Evolutionary conservation across 768 basidiomycete species (phyloP).

Genomic region (Leccinum boreale): DNA sequence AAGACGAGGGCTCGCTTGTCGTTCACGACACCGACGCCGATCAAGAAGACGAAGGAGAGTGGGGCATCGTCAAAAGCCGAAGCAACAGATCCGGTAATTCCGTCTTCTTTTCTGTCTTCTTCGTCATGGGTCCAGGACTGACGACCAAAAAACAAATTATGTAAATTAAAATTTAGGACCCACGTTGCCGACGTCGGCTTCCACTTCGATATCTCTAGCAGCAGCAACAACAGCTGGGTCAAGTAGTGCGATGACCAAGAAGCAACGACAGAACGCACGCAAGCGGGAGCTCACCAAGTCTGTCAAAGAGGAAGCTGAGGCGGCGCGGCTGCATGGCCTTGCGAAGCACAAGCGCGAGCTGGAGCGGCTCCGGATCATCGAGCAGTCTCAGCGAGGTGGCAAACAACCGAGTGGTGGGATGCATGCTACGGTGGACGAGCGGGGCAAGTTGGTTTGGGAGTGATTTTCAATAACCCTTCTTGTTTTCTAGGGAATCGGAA

Average conservation of each 20-base stretch:
- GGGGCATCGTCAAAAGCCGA: slow-evolving; percentile 71
- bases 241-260: slow-evolving; percentile 46
- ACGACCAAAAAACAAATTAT: neutral
- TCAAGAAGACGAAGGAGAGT: slow-evolving; percentile 70
- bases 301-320: slow-evolving; percentile 53
- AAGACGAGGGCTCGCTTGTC: slow-evolving; percentile 31
- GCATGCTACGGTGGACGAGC: slow-evolving; percentile 55
- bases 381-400: slow-evolving; percentile 31
- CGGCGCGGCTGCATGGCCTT: slow-evolving; percentile 45
- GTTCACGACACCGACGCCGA: slow-evolving; percentile 61
- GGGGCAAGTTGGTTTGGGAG: slow-evolving; percentile 60
- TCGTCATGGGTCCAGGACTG: neutral
- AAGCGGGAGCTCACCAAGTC: slow-evolving; percentile 57
- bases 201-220: slow-evolving; percentile 27
- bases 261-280: slow-evolving; percentile 65
- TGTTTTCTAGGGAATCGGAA: neutral
- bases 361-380: slow-evolving; percentile 51
- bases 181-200: slow-evolving; percentile 7
- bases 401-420: slow-evolving; percentile 50
- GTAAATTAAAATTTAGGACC: slow-evolving; percentile 11
- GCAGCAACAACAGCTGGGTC: slow-evolving; percentile 28
- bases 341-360: slow-evolving; percentile 59
- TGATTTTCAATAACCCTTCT: neutral
- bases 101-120: neutral
- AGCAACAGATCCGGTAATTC: slow-evolving; percentile 39